Conservation (phyloP, 2,329 filamentous ascomycete species). For the Tricladium varicosporioides region DNA sequence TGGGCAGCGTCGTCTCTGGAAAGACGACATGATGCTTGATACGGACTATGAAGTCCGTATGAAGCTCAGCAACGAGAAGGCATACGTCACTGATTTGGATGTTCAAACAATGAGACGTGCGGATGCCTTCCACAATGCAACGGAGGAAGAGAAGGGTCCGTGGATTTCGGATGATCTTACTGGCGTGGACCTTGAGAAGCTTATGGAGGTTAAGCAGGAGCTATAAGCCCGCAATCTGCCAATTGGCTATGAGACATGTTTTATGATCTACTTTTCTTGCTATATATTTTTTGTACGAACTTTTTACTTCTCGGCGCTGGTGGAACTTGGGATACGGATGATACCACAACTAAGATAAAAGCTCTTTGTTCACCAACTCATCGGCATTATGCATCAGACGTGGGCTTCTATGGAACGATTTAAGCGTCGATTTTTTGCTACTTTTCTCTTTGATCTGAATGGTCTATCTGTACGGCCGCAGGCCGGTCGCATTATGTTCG, state of each 20-base stretch:
- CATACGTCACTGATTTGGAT: slow-evolving; percentile 89
- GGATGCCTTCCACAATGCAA: slow-evolving; percentile 77
- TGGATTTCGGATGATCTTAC: slow-evolving; percentile 76
- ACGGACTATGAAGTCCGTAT: slow-evolving; percentile 92
- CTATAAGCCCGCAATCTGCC: slow-evolving; percentile 9
- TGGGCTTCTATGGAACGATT: not conserved
- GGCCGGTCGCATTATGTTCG: slow-evolving; percentile 21
- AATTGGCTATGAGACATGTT: slow-evolving; percentile 16
- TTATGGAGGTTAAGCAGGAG: slow-evolving; percentile 47
- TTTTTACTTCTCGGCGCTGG: slow-evolving; percentile 19
- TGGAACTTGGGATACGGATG: slow-evolving; percentile 16
- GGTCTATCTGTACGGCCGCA: slow-evolving; percentile 3
- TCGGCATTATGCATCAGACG: not conserved
- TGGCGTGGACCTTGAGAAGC: slow-evolving; percentile 57
- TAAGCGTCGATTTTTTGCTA: not conserved
- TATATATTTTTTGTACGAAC: slow-evolving; percentile 11
- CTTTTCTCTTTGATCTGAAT: not conserved
- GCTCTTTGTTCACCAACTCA: slow-evolving; percentile 16
- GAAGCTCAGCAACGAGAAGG: slow-evolving; percentile 60
- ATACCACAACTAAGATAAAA: slow-evolving; percentile 28
- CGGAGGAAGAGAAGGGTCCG: slow-evolving; percentile 81
- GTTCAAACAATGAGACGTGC: slow-evolving; percentile 85
- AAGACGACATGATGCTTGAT: slow-evolving; percentile 99
- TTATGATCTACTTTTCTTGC: slow-evolving; percentile 25
- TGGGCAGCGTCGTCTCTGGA: slow-evolving; percentile 81